A percentile compares a stretch with the other conserved stretches of the same genome.
These are phyloP conservation scores for Acidomyces sp. DNA, from an alignment of 495 filamentous ascomycete species.

Conservation along the genomic window DNA sequence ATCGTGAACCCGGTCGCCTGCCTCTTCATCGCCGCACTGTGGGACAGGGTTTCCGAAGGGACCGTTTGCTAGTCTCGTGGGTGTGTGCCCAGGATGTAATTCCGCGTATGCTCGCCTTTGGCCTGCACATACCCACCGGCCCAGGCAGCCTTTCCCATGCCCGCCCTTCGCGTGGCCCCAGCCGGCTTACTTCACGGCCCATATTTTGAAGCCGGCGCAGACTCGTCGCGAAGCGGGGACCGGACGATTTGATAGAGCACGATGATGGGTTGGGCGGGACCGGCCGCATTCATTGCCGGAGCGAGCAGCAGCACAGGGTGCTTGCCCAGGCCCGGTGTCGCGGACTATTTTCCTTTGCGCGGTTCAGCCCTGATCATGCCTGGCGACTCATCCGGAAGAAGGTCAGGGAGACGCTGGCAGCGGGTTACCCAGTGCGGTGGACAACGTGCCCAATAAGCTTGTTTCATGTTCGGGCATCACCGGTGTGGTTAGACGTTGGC, in stretches of 20 bases:
- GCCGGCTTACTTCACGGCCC: not conserved
- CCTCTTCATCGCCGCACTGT: not conserved
- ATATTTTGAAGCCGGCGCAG: not conserved
- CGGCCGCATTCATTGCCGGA: not conserved
- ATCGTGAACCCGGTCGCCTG: not conserved
- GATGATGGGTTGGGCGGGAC: too few relatives aligned
- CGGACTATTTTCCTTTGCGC: not conserved
- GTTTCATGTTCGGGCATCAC: too few relatives aligned
- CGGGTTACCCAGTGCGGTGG: too few relatives aligned
- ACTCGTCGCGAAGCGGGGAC: too few relatives aligned
- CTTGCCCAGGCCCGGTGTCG: not conserved
- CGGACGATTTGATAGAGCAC: too few relatives aligned
- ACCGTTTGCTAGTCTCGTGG: constrained; percentile 4
- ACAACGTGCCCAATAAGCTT: too few relatives aligned
- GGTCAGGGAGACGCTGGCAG: too few relatives aligned
- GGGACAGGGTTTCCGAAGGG: constrained; percentile 1
- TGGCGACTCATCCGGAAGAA: too few relatives aligned
- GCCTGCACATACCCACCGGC: too few relatives aligned
- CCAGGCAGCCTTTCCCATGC: too few relatives aligned
- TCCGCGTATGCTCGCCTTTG: too few relatives aligned
- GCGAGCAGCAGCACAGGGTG: not conserved
- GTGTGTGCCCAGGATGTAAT: not conserved
- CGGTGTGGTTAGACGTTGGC: too few relatives aligned
- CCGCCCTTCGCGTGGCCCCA: not conserved
- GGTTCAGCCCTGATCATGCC: not conserved